Percentiles rank a stretch among this genome's conserved stretches.
These are phyloP conservation scores for Kwoniella mangroviensis DNA, from an alignment of 768 basidiomycete genomes.

Conservation along the genomic window DNA sequence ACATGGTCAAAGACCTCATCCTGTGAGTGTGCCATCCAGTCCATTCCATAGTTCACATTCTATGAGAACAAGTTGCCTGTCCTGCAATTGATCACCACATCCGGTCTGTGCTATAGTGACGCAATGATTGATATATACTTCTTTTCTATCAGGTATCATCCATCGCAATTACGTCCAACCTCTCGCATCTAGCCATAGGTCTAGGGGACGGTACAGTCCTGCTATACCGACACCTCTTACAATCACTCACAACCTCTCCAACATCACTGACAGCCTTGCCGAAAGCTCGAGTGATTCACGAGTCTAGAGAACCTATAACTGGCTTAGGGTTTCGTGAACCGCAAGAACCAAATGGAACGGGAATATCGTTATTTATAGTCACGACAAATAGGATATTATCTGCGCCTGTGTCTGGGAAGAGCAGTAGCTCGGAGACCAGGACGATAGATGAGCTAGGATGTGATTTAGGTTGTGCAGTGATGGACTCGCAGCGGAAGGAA, in stretches of 20 bases:
- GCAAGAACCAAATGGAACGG: constrained; percentile 44
- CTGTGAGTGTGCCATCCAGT: constrained; percentile 61
- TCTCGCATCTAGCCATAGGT: constrained; percentile 87
- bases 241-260: constrained; percentile 74
- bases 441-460: constrained; percentile 86
- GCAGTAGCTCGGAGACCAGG: constrained; percentile 62
- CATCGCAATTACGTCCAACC: constrained; percentile 73
- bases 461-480: constrained; percentile 78
- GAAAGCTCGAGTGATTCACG: constrained; percentile 81
- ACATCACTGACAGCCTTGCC: constrained; percentile 74
- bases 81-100: no score
- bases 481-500: constrained; percentile 70
- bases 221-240: constrained; percentile 86
- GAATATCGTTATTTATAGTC: constrained; percentile 74
- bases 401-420: constrained; percentile 72
- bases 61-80: no score
- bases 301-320: constrained; percentile 84
- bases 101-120: constrained; percentile 11
- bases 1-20: constrained; percentile 75
- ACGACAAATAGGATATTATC: constrained; percentile 79
- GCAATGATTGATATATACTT: not conserved
- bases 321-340: constrained; percentile 83
- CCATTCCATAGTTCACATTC: no score
- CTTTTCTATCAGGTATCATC: constrained; percentile 67
- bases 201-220: constrained; percentile 94